Base-by-base conservation (phyloP, 495 filamentous ascomycete species). In the Choiromyces venosus region DNA sequence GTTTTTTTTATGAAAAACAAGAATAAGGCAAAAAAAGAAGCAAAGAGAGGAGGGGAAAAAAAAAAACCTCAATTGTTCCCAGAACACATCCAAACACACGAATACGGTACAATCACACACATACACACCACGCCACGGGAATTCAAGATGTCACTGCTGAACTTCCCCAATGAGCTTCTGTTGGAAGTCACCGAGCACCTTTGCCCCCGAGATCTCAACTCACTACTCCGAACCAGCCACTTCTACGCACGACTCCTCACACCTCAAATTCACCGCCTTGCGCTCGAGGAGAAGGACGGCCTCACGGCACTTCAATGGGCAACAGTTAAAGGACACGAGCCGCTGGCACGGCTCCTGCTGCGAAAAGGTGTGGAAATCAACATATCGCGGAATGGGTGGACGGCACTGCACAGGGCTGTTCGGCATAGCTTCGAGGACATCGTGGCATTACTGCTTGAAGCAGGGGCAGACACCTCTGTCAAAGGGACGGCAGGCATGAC, bases 401-500 rank as follows among this genome's bases (percentile, higher is more conserved):
- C 52, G 10, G 52, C 52, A 1, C 52, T 61, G 10, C 52, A 61
- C 52, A 33, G 52, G 52, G 52, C 52, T 61, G 25, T 61, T 29
- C 10, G 52, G 25, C 25, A 61, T 61, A 6, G 52, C 12, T 61
- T 61, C 33, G 52, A 61, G 52, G 25, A 33, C 25, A 61, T 61
- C 3, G 52, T 61, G 25, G 25, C 25, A 33, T 33, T 61, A 6
- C 52, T 61, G 12, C 52, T 61, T 16, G 25, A 61, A 18, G n/a
- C 14, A 33, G 52, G 52, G 14, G 52, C 52, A 16, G 52, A 61
- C 52, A 4, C 52, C 25, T 61, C 52, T 2, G 33, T 61, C 5
- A 61, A 61, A 29, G 52, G 52, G 52, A 61, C 52, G 25, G 52
- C 52, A 14, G 52, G 52, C 4, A 61, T 61, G 37, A 75, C 73